phyloP scores from a whole-genome alignment of 2,329 filamentous ascomycete species.

The Thielaviopsis punctulata region DNA sequence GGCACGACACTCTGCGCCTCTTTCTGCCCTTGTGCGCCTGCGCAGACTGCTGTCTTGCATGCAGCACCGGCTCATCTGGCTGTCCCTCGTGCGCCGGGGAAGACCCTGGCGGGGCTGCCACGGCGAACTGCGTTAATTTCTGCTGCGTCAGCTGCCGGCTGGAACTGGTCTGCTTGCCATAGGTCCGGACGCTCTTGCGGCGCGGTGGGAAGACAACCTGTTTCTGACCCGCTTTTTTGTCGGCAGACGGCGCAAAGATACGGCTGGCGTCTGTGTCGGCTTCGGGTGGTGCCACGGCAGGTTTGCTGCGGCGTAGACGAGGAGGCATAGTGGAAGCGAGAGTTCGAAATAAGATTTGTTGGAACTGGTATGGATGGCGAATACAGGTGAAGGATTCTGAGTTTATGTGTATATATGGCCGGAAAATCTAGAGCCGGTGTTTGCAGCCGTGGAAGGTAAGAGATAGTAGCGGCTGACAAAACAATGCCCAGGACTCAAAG shows the following conservation, averaged over 20 bases:
- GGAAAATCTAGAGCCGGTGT: no score
- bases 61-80: no score
- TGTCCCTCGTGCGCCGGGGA: no score
- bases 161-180: conserved; percentile 16
- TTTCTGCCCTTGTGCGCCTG: conserved; percentile 15
- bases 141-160: conserved; percentile 20
- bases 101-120: no score
- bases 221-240: background rate
- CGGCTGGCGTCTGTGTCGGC: background rate
- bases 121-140: conserved; percentile 23
- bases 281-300: background rate
- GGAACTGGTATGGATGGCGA: no score
- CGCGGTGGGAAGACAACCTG: conserved; percentile 22
- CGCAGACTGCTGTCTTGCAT: no score
- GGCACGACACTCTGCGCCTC: conserved; percentile 10
- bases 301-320: background rate
- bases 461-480: no score
- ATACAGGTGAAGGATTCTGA: no score
- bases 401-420: no score
- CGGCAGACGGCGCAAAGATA: background rate
- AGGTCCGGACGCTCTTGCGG: conserved; percentile 20
- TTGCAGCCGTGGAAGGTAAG: no score
- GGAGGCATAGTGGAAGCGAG: background rate
- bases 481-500: no score
- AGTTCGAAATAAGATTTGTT: no score